A percentile compares a stretch with the other conserved stretches of the same genome.
These are phyloP conservation scores for Hibiscus trionum DNA, from an alignment of 345 rosid genomes.

Conservation along the genomic window DNA sequence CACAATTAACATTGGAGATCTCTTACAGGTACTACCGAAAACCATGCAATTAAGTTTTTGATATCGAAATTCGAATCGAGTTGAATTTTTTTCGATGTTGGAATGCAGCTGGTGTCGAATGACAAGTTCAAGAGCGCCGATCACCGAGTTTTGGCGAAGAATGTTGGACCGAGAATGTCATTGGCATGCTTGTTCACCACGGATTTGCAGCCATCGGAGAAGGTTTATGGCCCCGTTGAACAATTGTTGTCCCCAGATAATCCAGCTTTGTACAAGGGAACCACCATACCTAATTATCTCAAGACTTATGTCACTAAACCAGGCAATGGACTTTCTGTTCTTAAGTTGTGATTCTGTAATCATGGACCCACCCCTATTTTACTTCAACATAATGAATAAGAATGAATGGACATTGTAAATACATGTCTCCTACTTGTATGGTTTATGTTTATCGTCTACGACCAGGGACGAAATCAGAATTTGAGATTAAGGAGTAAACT, in stretches of 20 bases:
- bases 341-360: too few species aligned
- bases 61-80: too few species aligned
- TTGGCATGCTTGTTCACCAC: slow-evolving; percentile 19
- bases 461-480: not conserved
- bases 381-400: too few species aligned
- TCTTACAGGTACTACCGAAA: slow-evolving; percentile 20
- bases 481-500: too few species aligned
- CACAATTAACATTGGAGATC: slow-evolving; percentile 16
- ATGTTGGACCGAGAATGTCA: slow-evolving; percentile 23
- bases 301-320: too few species aligned
- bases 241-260: slow-evolving; percentile 27
- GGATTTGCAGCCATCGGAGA: not conserved
- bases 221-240: slow-evolving; percentile 27
- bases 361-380: too few species aligned
- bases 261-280: slow-evolving; percentile 24
- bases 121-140: slow-evolving; percentile 25
- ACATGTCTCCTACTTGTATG: too few species aligned
- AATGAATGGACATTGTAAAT: too few species aligned
- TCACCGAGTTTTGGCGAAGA: slow-evolving; percentile 22
- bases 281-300: not conserved
- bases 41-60: too few species aligned
- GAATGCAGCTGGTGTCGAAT: slow-evolving; percentile 20
- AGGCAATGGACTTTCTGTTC: too few species aligned
- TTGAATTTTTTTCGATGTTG: too few species aligned
- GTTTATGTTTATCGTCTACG: too few species aligned